Base-by-base conservation (phyloP, 768 basidiomycete species). In the Dentipellis sp. region DNA sequence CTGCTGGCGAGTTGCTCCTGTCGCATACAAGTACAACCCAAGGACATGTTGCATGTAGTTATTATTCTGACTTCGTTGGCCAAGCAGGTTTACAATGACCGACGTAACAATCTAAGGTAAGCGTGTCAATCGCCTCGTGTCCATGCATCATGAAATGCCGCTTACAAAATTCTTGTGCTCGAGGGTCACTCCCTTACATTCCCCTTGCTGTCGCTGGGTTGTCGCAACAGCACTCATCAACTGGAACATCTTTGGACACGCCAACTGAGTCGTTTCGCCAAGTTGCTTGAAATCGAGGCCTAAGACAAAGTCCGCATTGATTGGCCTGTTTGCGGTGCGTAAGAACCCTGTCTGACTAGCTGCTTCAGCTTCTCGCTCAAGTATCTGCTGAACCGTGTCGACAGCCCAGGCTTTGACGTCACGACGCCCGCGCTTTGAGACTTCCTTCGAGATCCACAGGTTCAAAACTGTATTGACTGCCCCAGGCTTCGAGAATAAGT, bases 351-450 rank as follows among this genome's bases (percentile, higher is more conserved):
- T 10, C 1, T n/a, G 29, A n/a, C 58, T 62, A 1, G 50, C 57
- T 2, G 8, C n/a, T 1, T 58, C 21, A 4, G 50, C 61, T 45
- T 64, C 61, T 2, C 16, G 2, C 69, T 55, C 11, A 38, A 7
- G 5, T 34, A 29, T 9, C 17, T 50, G 17, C 67, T 57, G 55
- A 66, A 65, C 1, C 54, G 51, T 12, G 68, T 47, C 0, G 67
- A 64, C 71, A 69, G 71, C 0, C 57, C 42, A 10, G 54, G 55
- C 0, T n/a, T n/a, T n/a, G n/a, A n/a, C n/a, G n/a, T n/a, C n/a
- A n/a, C n/a, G n/a, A n/a, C n/a, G 51, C 3, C 50, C 67, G 0
- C 54, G 58, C 1, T 50, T 12, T 35, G 59, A 66, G 42, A 65
- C 68, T 4, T 45, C 23, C 3, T 58, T 55, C 0, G 65, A 65